These are phyloP conservation scores for Phialophora macrospora DNA, from an alignment of 2,329 filamentous ascomycete species.

Conservation along the genomic window DNA sequence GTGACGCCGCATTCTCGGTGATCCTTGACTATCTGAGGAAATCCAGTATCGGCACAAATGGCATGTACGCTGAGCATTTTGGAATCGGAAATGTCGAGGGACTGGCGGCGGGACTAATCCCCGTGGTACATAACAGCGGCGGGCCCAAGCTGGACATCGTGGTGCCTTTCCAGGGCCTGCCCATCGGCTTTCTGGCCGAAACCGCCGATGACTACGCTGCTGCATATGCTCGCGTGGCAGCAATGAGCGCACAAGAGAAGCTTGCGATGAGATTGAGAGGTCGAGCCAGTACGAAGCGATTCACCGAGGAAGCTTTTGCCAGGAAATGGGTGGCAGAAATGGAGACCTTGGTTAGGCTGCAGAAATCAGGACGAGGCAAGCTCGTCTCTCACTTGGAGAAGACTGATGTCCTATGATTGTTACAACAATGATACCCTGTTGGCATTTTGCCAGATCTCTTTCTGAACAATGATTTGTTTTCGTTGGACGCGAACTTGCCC, in stretches of 20 bases:
- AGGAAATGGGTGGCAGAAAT: constrained; percentile 77
- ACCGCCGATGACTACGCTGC: constrained; percentile 78
- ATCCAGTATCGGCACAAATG: constrained; percentile 87
- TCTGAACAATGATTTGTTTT: neutral
- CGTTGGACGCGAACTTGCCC: neutral
- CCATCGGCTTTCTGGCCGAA: constrained; percentile 85
- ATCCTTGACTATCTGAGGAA: constrained; percentile 78
- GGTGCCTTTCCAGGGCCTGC: constrained; percentile 73
- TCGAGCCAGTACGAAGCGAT: constrained; percentile 76
- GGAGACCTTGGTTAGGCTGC: constrained; percentile 67
- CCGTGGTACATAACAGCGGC: constrained; percentile 90
- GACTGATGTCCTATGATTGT: constrained; percentile 2
- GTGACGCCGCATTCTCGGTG: constrained; percentile 86
- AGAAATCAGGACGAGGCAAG: constrained; percentile 6
- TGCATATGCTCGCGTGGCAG: constrained; percentile 74
- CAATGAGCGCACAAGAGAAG: constrained; percentile 65
- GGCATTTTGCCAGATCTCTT: constrained; percentile 1
- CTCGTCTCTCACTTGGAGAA: neutral
- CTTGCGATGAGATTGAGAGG: constrained; percentile 77
- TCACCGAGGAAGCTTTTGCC: constrained; percentile 85
- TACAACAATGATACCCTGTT: constrained; percentile 31
- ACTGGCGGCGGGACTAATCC: constrained; percentile 89
- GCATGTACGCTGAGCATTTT: constrained; percentile 99
- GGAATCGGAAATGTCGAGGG: constrained; percentile 98
- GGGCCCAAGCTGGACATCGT: constrained; percentile 95